Evolutionary conservation across 371 early-diverging fungal genomes (phyloP).

Genomic region (Mucor piriformis): DNA sequence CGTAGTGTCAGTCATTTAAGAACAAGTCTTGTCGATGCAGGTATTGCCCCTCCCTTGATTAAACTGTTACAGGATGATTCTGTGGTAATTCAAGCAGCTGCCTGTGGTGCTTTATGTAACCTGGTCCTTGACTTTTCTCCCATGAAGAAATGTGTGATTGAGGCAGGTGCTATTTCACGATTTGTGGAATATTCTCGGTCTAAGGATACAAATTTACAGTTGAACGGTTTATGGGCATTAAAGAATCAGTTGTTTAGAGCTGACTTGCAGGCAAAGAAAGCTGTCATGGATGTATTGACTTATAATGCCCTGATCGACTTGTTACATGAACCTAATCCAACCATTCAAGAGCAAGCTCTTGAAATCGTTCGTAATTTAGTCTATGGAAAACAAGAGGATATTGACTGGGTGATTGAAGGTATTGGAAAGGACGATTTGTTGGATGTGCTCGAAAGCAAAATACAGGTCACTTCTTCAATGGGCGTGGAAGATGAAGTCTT

Average conservation of each 20-base stretch:
- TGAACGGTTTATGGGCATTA: slow-evolving; percentile 86
- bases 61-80: slow-evolving; percentile 72
- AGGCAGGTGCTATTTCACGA: slow-evolving; percentile 74
- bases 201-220: slow-evolving; percentile 53
- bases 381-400: slow-evolving; percentile 63
- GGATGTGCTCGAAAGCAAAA: slow-evolving; percentile 69
- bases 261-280: slow-evolving; percentile 65
- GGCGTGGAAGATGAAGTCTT: slow-evolving; percentile 32
- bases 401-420: slow-evolving; percentile 62
- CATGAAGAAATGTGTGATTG: slow-evolving; percentile 82
- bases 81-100: slow-evolving; percentile 70
- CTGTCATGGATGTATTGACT: slow-evolving; percentile 72
- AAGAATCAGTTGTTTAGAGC: slow-evolving; percentile 82
- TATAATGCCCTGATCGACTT: slow-evolving; percentile 67
- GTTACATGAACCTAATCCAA: slow-evolving; percentile 62
- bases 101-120: slow-evolving; percentile 85
- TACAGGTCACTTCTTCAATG: slow-evolving; percentile 48
- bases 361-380: slow-evolving; percentile 81
- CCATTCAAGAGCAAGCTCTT: slow-evolving; percentile 81
- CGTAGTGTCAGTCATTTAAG: slow-evolving; percentile 81
- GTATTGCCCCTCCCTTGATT: slow-evolving; percentile 72
- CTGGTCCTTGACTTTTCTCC: slow-evolving; percentile 88
- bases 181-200: slow-evolving; percentile 69
- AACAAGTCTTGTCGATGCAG: slow-evolving; percentile 83
- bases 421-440: slow-evolving; percentile 67